A percentile compares a stretch with the other conserved stretches of the same genome.
Conservation (phyloP, 192 early-diverging fungal genomes). For the Podila horticola region DNA sequence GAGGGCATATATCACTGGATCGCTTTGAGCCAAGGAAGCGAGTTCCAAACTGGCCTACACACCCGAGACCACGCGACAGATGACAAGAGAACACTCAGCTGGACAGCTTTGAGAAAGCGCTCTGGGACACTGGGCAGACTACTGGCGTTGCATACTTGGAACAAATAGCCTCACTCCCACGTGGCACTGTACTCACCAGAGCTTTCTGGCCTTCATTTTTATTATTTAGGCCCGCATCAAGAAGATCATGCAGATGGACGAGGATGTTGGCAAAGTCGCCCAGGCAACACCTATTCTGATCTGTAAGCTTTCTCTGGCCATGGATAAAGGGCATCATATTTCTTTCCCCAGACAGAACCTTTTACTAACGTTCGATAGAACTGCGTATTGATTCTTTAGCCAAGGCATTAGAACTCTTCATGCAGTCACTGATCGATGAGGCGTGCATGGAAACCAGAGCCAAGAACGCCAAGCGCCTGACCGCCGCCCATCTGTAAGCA, state of each 20-base stretch:
- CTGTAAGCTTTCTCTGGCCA: slow-evolving; percentile 61
- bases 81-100: no score
- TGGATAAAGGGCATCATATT: no score
- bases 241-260: slow-evolving; percentile 99
- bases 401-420: slow-evolving; percentile 95
- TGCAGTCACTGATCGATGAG: slow-evolving; percentile 92
- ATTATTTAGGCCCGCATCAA: slow-evolving; percentile 92
- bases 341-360: no score
- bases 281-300: slow-evolving; percentile 96
- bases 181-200: background rate
- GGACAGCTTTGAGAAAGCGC: no score
- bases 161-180: no score
- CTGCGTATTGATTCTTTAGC: slow-evolving; percentile 56
- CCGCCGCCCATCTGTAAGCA: slow-evolving; percentile 87
- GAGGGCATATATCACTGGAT: no score
- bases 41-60: background rate
- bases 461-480: slow-evolving; percentile 85
- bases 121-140: no score
- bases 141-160: no score
- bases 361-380: slow-evolving; percentile 4
- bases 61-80: no score
- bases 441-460: slow-evolving; percentile 83
- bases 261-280: slow-evolving; percentile 98
- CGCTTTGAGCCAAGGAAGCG: background rate
- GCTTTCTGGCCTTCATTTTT: background rate